Conservation (phyloP, 805 yeast species). For the Candida piceae region DNA sequence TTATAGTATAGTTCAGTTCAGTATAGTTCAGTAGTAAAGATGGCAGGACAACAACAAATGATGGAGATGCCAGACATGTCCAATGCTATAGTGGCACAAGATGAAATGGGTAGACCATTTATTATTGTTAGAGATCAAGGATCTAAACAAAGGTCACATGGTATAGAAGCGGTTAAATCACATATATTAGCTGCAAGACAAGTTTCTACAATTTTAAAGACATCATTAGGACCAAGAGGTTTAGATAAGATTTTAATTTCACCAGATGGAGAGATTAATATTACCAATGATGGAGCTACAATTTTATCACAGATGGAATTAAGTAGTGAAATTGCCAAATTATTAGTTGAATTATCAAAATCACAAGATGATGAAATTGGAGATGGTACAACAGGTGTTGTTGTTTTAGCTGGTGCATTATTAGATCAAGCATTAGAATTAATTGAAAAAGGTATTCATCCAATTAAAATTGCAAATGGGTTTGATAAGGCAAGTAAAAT, state of each 20-base stretch:
- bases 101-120: slow-evolving; percentile 98
- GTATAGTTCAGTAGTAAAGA: too few relatives aligned
- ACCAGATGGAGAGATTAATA: slow-evolving; percentile 97
- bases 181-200: slow-evolving; percentile 94
- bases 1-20: too few relatives aligned
- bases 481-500: slow-evolving; percentile 95
- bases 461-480: slow-evolving; percentile 94
- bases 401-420: slow-evolving; percentile 90
- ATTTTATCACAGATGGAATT: slow-evolving; percentile 93
- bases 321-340: slow-evolving; percentile 92
- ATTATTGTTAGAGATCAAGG: slow-evolving; percentile 86
- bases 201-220: slow-evolving; percentile 85
- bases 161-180: slow-evolving; percentile 75
- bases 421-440: slow-evolving; percentile 91
- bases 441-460: slow-evolving; percentile 96
- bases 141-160: slow-evolving; percentile 53
- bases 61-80: slow-evolving; percentile 84
- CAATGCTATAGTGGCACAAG: slow-evolving; percentile 98
- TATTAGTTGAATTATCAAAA: slow-evolving; percentile 86
- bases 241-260: slow-evolving; percentile 90
- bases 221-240: slow-evolving; percentile 98
- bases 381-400: slow-evolving; percentile 99
- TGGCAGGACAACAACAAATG: slow-evolving; percentile 27
- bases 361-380: slow-evolving; percentile 99
- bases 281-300: slow-evolving; percentile 98